Base-by-base conservation (phyloP, 148 eudicot species). In the Pouteria glomerata region DNA sequence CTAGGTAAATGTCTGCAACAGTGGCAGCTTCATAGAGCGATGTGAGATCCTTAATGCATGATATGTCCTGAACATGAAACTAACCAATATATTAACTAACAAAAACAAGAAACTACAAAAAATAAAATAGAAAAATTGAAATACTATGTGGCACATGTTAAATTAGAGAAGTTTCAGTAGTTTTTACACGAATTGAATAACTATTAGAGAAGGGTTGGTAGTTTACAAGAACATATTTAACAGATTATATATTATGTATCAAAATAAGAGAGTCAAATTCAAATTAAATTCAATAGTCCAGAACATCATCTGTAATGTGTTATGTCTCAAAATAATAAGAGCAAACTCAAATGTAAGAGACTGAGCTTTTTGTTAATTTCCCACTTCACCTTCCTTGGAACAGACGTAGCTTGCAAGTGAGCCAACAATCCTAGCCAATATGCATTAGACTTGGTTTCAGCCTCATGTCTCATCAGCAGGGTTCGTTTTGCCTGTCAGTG, bases 341-440 rank as follows among this genome's bases (percentile, higher is more conserved):
- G 19, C 55, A 59, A 13, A 67, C 29, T 41, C 16, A 14, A 23
- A 11, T 62, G 13, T 15, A 6, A 15, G 29, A 30, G 61, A 19
- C 39, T 8, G 55, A 63, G 37, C 55, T 23, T 57, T 66, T 52
- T 31, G 60, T 35, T 66, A 57, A 18, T 13, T 57, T 42, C 63
- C 44, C 63, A 23, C 58, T 73, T n/a, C 76, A 91, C 98, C 96
- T 95, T 95, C 76, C 91, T 89, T 8, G 96, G 93, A 64, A 95
- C 90, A 77, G 93, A 88, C 70, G 83, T 56, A 18, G 98, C 97
- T 82, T 95, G 97, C 73, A 95, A 80, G 80, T 95, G 97, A 69
- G 98, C 90, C 82, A 91, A 73, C 81, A 95, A 80, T 56, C 98
- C 98, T 69, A 95, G 87, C 97, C 98, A 95, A 80, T 95, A 95